Base-by-base conservation (phyloP, 805 yeast species). In the Ogataea haglerorum region DNA sequence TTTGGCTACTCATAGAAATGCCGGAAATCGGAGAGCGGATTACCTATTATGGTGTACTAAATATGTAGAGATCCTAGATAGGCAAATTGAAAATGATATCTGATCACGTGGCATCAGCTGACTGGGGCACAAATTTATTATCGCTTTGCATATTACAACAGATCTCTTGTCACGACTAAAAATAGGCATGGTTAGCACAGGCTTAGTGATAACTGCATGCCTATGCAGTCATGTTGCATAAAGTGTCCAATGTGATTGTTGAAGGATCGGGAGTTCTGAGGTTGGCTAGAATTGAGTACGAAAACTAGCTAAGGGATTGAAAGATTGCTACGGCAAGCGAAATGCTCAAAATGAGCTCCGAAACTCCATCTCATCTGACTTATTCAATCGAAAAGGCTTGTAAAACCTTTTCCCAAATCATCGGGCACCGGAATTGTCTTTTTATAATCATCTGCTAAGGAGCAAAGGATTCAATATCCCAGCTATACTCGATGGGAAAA, bases 21-120 rank as follows among this genome's bases (percentile, higher is more conserved):
- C 61, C 37, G 85, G 85, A 6, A 76, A 70, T 57, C 72, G 71
- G 57, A 63, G 86, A 16, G 60, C 80, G 31, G 84, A 81, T 43
- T 49, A 43, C 34, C 19, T 34, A 23, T 51, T 47, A n/a, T n/a
- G 52, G 49, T 43, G 13, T 43, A 40, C 22, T 48, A 29, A 14
- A 19, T 19, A 7, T 19, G 21, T 19, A 6, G 6, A 19, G 6
- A 7, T 19, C 21, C 21, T 8, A 19, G 21, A 19, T 19, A 19
- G 21, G 9, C 21, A 19, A 19, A 6, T 19, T 7, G 21, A 19
- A 19, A 14, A 10, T 27, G 14, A 27, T 13, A 13, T 13, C 30
- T 16, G 13, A 19, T 19, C 34, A 31, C 34, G 34, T 31, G 34
- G 16, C 25, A 14, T 24, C 27, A 24, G 13, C n/a, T 24, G 27